Percentiles rank a stretch among this genome's conserved stretches.
Conservation (phyloP, 257 asterid species). For the Solanum clarkiae region DNA sequence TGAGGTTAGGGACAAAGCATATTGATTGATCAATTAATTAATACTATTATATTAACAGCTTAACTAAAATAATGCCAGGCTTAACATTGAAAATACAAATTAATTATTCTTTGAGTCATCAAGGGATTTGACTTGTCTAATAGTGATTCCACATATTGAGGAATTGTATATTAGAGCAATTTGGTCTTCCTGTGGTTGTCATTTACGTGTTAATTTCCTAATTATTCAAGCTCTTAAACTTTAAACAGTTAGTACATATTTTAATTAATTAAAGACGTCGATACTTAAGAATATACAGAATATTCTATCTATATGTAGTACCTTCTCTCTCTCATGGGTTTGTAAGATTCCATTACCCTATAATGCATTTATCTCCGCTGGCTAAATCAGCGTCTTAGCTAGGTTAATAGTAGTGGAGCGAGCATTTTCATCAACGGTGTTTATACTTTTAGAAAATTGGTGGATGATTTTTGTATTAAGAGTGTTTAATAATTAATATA, state of each 20-base stretch:
- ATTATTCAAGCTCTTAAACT: background rate
- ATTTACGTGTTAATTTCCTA: background rate
- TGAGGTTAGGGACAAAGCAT: slow-evolving; percentile 3
- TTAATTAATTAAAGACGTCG: background rate
- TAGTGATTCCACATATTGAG: background rate
- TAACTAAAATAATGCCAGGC: background rate
- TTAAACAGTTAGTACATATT: background rate
- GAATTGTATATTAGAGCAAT: background rate
- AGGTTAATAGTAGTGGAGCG: too few relatives aligned
- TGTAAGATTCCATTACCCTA: slow-evolving; percentile 13
- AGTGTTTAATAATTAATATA: too few relatives aligned
- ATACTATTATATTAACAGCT: background rate
- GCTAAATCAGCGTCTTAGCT: background rate
- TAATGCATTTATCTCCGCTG: background rate
- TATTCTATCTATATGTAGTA: slow-evolving; percentile 11
- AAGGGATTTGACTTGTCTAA: background rate
- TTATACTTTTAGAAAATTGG: too few relatives aligned
- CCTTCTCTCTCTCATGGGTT: slow-evolving; percentile 3
- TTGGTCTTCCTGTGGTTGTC: background rate
- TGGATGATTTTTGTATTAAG: too few relatives aligned
- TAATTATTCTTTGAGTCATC: background rate
- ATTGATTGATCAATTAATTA: background rate
- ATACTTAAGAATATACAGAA: slow-evolving; percentile 4
- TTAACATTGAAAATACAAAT: background rate
- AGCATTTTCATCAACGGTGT: too few relatives aligned